Evolutionary conservation across 768 basidiomycete genomes (phyloP).

Genomic region (Mycena metata): DNA sequence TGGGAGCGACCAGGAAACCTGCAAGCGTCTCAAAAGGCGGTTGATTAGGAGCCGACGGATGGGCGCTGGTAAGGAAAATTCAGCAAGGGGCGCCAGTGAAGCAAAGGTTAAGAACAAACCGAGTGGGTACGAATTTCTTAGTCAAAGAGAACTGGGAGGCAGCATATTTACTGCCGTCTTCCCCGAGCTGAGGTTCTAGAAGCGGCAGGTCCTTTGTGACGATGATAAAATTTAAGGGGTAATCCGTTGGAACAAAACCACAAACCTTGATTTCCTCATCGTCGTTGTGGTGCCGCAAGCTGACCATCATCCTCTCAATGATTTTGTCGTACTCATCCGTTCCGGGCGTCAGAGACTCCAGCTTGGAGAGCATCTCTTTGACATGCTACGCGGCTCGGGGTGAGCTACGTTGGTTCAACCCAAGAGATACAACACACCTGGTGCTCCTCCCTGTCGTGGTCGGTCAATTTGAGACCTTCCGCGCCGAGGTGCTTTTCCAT

Average conservation of each 20-base stretch:
- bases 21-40: conserved; percentile 73
- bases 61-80: conserved; percentile 51
- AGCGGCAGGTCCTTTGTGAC: conserved; percentile 60
- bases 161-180: conserved; percentile 58
- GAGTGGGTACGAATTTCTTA: conserved; percentile 74
- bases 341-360: conserved; percentile 61
- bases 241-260: too few relatives aligned
- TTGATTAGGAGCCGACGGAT: conserved; percentile 66
- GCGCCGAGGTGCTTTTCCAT: conserved; percentile 70
- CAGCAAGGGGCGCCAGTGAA: neutral
- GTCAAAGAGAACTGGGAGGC: conserved; percentile 65
- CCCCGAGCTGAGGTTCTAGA: conserved; percentile 63
- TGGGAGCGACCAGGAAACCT: conserved; percentile 65
- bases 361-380: conserved; percentile 57
- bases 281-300: conserved; percentile 67
- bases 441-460: conserved; percentile 70
- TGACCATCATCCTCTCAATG: conserved; percentile 61
- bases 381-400: conserved; percentile 42
- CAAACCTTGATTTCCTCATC: conserved; percentile 62
- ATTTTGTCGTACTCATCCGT: conserved; percentile 57
- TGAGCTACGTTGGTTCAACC: neutral
- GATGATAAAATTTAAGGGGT: too few relatives aligned
- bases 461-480: conserved; percentile 63
- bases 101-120: conserved; percentile 50
- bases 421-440: conserved; percentile 51